Evolutionary conservation across 148 eudicot genomes (phyloP).

Genomic region (Rhododendron vialii): DNA sequence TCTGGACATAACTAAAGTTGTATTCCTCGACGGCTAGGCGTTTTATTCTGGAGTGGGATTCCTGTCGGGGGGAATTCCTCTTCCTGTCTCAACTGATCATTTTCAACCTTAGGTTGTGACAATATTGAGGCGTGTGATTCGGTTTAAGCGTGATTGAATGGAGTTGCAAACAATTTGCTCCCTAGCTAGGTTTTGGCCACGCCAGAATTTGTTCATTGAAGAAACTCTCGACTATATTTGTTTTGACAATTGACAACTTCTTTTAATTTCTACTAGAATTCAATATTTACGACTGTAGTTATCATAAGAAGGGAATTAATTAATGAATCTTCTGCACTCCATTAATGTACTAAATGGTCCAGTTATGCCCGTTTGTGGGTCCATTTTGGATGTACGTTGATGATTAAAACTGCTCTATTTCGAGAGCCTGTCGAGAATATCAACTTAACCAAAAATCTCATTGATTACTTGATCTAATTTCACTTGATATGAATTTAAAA

Average conservation of each 20-base stretch:
- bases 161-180: neutral
- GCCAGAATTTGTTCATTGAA: too few species aligned
- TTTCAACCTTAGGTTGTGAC: too few species aligned
- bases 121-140: neutral
- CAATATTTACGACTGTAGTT: neutral
- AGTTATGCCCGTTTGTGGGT: too few species aligned
- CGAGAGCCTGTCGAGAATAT: neutral
- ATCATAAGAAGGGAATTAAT: neutral
- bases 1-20: neutral
- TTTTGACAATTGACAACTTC: neutral
- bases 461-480: too few species aligned
- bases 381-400: too few species aligned
- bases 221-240: neutral
- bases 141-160: neutral
- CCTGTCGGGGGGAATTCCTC: neutral
- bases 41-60: neutral
- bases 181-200: too few species aligned
- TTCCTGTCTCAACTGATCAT: too few species aligned
- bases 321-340: constrained; percentile 14
- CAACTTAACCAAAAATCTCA: too few species aligned
- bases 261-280: neutral
- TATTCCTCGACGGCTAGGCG: neutral
- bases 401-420: too few species aligned
- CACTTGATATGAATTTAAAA: too few species aligned
- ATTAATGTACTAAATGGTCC: too few species aligned